Evolutionary conservation across 1,284 basidiomycete genomes (phyloP).

Genomic region (Irpex sp.): DNA sequence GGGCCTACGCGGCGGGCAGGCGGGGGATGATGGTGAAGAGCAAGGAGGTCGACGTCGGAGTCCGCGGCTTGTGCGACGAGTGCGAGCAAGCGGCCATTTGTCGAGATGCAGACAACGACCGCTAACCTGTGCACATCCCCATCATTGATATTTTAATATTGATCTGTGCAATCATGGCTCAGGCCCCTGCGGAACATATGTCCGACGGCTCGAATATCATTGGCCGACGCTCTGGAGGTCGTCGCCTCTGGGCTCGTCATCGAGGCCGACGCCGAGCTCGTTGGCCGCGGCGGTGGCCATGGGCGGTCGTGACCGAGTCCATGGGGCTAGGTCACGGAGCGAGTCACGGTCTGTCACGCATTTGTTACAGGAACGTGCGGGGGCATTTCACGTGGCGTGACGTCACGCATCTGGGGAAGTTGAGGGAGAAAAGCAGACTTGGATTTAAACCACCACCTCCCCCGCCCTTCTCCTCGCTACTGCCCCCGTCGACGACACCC

Average conservation of each 20-base stretch:
- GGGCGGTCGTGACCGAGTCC: background rate
- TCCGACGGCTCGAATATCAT: background rate
- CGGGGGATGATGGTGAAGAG: background rate
- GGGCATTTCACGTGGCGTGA: constrained; percentile 19
- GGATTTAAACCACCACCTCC: constrained; percentile 4
- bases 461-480: constrained; percentile 7
- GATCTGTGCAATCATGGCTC: too few species aligned
- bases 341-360: constrained; percentile 6
- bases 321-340: background rate
- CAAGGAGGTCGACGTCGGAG: background rate
- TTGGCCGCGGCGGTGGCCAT: too few species aligned
- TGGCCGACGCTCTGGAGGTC: background rate
- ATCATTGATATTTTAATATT: background rate
- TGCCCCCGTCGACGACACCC: constrained; percentile 5
- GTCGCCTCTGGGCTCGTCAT: background rate
- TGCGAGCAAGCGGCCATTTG: background rate
- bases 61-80: too few species aligned
- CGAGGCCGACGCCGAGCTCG: background rate
- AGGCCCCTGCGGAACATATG: background rate
- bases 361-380: constrained; percentile 12
- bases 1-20: background rate
- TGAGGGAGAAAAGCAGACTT: background rate
- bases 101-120: background rate
- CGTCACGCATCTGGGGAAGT: constrained; percentile 5
- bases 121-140: background rate